Conservation (phyloP, 1,284 basidiomycete species). For the Cystobasidiaceae sp. region DNA sequence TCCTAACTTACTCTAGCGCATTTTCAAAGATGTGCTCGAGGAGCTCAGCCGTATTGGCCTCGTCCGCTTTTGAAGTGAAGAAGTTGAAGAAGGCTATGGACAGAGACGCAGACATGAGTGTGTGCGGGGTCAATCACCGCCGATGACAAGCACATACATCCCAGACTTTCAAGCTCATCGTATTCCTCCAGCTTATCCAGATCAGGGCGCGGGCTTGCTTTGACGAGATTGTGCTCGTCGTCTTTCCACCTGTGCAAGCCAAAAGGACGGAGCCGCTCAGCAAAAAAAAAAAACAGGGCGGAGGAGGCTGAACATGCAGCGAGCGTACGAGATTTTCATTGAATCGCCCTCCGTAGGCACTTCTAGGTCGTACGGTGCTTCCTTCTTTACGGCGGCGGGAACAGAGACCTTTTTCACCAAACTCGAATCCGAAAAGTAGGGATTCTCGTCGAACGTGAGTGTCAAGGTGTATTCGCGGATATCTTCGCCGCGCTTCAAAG, state of each 20-base stretch:
- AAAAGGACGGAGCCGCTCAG: not conserved
- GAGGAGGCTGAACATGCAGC: no score
- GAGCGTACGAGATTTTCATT: not conserved
- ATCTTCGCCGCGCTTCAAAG: slow-evolving; percentile 35
- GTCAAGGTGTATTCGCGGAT: slow-evolving; percentile 34
- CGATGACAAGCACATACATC: no score
- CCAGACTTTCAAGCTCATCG: slow-evolving; percentile 36
- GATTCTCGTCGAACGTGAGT: slow-evolving; percentile 31
- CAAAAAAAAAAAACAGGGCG: not conserved
- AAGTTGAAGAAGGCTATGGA: slow-evolving; percentile 39
- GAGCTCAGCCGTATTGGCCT: slow-evolving; percentile 31
- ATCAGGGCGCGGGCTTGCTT: slow-evolving; percentile 36
- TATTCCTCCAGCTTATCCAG: slow-evolving; percentile 36
- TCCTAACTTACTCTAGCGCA: slow-evolving; percentile 40
- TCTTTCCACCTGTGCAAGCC: slow-evolving; percentile 36
- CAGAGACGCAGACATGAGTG: no score
- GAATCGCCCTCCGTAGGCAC: slow-evolving; percentile 32
- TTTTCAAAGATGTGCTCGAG: slow-evolving; percentile 34
- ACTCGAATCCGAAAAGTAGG: slow-evolving; percentile 38
- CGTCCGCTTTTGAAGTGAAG: slow-evolving; percentile 32
- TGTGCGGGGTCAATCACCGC: no score
- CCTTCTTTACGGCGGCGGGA: slow-evolving; percentile 20
- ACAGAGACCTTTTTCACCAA: slow-evolving; percentile 32
- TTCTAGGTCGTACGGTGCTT: slow-evolving; percentile 35
- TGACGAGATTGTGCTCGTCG: slow-evolving; percentile 38